Base-by-base conservation (phyloP, 148 eudicot genomes). In the Rhododendron kiyosumense region DNA sequence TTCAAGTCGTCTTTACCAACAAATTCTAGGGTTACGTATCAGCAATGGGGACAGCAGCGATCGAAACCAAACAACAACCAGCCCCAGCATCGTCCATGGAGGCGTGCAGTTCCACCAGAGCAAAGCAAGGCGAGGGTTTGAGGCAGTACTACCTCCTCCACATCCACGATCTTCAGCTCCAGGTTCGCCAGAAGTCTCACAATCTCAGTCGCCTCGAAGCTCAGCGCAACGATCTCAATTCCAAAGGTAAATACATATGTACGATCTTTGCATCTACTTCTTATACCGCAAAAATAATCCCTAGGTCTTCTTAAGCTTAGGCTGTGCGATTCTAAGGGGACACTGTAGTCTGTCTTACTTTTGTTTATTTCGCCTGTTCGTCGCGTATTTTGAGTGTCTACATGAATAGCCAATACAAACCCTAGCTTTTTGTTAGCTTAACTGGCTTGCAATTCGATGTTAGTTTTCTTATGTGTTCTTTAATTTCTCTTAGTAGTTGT, bases 181-280 rank as follows among this genome's bases (percentile, higher is more conserved):
- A 77, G 75, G 86, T 78, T 59, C 82, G 86, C n/a, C 86, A 85
- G 57, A 85, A 85, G 86, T 77, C 86, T 59, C 74, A 85, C 82
- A 78, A 85, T 78, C 86, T 85, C 86, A 85, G 59, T 59, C 86
- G 86, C 57, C 86, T 85, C 36, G 86, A 85, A 57, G 86, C 86
- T 41, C 86, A 77, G 86, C 82, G 86, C 57, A 85, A 85, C 11
- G 86, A 85, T 78, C 57, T 78, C 82, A 85, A 85, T 43, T 85
- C 86, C 18, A 77, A 26, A 77, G 86, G 86, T 85, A 36, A 34
- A 0, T 54, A 20, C 75, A 2, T 28, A 28, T 14, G 36, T 69
- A 32, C 15, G 41, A 14, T 71, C 15, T 0, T 71, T 3, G 76
- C 73, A 71, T 71, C 41, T 12, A 71, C 38, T 30, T 71, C 59